phyloP scores from a whole-genome alignment of 495 filamentous ascomycete species.

The Neurospora sp. region DNA sequence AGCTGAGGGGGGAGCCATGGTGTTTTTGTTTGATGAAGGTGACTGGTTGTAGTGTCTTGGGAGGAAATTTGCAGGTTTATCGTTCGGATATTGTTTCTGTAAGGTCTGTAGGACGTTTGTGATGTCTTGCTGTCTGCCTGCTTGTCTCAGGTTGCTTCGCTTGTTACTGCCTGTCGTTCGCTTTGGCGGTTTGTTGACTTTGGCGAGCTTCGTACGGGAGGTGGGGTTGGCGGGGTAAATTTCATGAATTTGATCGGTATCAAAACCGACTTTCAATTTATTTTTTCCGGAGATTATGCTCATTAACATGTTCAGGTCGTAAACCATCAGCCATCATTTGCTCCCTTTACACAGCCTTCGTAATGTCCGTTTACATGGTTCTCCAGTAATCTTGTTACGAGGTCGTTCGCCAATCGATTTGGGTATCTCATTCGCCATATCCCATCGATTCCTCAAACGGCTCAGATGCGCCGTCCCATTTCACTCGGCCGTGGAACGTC shows the following conservation, averaged over 20 bases:
- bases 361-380: background rate
- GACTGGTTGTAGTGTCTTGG: background rate
- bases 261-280: background rate
- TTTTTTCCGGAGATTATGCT: background rate
- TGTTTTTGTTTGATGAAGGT: constrained; percentile 2
- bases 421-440: background rate
- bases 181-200: constrained; percentile 9
- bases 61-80: background rate
- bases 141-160: background rate
- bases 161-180: background rate
- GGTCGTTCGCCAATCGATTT: background rate
- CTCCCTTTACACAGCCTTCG: background rate
- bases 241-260: background rate
- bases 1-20: constrained; percentile 21
- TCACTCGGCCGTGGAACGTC: no score
- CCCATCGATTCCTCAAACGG: background rate
- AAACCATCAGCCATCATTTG: background rate
- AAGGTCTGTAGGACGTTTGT: background rate
- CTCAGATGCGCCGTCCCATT: background rate
- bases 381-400: background rate
- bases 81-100: background rate
- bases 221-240: constrained; percentile 27
- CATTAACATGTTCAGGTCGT: background rate
- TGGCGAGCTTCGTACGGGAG: background rate
- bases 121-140: background rate